phyloP scores from a whole-genome alignment of 805 yeast species.

The Schwanniomyces occidentalis region DNA sequence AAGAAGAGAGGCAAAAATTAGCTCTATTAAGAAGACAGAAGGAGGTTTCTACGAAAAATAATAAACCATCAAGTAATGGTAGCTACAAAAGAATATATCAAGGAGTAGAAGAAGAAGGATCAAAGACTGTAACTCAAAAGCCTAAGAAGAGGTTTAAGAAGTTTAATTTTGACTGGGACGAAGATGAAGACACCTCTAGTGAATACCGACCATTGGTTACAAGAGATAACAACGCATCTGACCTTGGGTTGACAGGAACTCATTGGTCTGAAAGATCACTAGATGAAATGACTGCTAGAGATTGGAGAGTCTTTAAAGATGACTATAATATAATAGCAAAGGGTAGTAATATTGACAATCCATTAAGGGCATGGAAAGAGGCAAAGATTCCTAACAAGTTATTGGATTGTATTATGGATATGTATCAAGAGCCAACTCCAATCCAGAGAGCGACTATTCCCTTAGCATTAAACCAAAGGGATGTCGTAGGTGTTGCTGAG shows the following conservation, averaged over 20 bases:
- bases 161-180: slow-evolving; percentile 71
- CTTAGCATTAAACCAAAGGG: slow-evolving; percentile 55
- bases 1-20: slow-evolving; percentile 16
- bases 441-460: slow-evolving; percentile 91
- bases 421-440: slow-evolving; percentile 76
- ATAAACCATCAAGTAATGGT: neutral
- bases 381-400: slow-evolving; percentile 36
- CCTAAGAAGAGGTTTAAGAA: slow-evolving; percentile 23
- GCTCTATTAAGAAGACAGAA: slow-evolving; percentile 7
- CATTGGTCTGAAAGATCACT: slow-evolving; percentile 74
- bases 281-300: slow-evolving; percentile 70
- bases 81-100: neutral
- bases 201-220: slow-evolving; percentile 43
- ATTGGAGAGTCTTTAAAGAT: slow-evolving; percentile 86
- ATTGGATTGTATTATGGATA: slow-evolving; percentile 29
- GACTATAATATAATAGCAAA: slow-evolving; percentile 68
- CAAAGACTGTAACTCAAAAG: neutral
- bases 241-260: slow-evolving; percentile 18
- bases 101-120: slow-evolving; percentile 3
- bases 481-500: slow-evolving; percentile 87
- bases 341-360: slow-evolving; percentile 47
- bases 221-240: slow-evolving; percentile 9
- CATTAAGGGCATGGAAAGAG: slow-evolving; percentile 77
- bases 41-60: neutral
- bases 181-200: slow-evolving; percentile 62